phyloP scores from a whole-genome alignment of 208 protist genomes.

The Plasmodiophora brassicae region DNA sequence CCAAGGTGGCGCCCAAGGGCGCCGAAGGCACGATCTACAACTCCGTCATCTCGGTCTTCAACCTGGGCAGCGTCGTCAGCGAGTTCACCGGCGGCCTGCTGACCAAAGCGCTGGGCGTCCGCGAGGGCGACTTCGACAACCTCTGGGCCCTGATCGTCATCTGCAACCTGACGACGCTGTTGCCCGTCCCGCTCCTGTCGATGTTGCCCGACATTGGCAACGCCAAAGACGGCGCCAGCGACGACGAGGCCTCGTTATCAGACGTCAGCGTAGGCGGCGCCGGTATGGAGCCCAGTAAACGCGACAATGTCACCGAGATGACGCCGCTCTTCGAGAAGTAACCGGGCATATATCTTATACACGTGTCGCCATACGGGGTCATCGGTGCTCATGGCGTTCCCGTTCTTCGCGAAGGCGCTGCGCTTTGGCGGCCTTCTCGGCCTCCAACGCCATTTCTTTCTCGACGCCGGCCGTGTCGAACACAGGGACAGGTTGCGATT shows the following conservation, averaged over 20 bases:
- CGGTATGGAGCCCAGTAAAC: no score
- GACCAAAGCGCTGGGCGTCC: not conserved
- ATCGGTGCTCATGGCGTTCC: no score
- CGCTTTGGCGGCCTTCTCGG: no score
- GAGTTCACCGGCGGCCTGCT: not conserved
- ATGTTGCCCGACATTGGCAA: not conserved
- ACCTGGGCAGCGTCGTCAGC: not conserved
- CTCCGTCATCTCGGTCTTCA: not conserved
- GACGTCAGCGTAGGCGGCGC: no score
- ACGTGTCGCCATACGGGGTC: no score
- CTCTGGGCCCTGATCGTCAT: not conserved
- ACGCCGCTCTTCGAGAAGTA: no score
- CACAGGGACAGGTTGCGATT: not conserved
- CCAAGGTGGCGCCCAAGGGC: not conserved
- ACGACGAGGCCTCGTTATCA: no score
- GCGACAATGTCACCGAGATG: no score
- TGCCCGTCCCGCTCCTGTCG: not conserved
- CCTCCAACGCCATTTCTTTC: not conserved
- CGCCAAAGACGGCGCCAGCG: no score
- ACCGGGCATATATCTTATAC: no score
- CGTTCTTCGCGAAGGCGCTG: no score
- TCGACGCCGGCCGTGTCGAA: not conserved
- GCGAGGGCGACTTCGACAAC: not conserved
- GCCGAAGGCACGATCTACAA: not conserved
- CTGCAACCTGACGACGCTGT: not conserved